phyloP scores from a whole-genome alignment of 352 stramenopile species.

The Phytophthora cajani region DNA sequence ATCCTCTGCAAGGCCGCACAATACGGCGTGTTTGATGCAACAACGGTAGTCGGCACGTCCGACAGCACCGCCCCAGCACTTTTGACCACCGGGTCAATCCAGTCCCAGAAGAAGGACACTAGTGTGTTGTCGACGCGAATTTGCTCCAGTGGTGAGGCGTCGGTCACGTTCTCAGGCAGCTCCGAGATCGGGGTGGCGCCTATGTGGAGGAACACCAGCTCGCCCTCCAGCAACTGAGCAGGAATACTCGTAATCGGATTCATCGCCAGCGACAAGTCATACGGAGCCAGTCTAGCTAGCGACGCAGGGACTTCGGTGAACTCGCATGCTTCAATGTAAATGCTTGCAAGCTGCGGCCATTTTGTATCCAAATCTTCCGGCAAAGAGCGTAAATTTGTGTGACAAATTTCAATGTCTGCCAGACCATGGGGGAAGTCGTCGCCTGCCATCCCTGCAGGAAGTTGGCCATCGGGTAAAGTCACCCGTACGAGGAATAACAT shows the following conservation, averaged over 20 bases:
- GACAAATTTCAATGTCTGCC: constrained; percentile 43
- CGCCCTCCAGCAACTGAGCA: constrained; percentile 22
- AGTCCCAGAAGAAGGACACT: constrained; percentile 31
- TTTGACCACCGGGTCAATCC: constrained; percentile 32
- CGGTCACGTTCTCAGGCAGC: constrained; percentile 23
- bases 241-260: constrained; percentile 31
- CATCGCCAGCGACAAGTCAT: constrained; percentile 25
- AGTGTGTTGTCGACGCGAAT: constrained; percentile 31
- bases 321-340: constrained; percentile 33
- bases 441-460: constrained; percentile 11
- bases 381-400: constrained; percentile 42
- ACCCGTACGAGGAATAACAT: constrained; percentile 37
- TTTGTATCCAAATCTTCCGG: constrained; percentile 47
- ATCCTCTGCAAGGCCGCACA: constrained; percentile 16
- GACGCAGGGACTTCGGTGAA: constrained; percentile 21
- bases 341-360: constrained; percentile 39
- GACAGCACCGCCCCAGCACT: constrained; percentile 11
- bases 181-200: constrained; percentile 16
- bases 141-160: constrained; percentile 17
- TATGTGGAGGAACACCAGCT: constrained; percentile 24
- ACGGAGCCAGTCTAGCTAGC: constrained; percentile 21
- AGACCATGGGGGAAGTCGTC: constrained; percentile 16
- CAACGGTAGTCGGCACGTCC: constrained; percentile 18
- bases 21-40: constrained; percentile 31
- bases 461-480: constrained; percentile 10